Base-by-base conservation (phyloP, 768 basidiomycete species). In the Suillus fuscotomentosus region DNA sequence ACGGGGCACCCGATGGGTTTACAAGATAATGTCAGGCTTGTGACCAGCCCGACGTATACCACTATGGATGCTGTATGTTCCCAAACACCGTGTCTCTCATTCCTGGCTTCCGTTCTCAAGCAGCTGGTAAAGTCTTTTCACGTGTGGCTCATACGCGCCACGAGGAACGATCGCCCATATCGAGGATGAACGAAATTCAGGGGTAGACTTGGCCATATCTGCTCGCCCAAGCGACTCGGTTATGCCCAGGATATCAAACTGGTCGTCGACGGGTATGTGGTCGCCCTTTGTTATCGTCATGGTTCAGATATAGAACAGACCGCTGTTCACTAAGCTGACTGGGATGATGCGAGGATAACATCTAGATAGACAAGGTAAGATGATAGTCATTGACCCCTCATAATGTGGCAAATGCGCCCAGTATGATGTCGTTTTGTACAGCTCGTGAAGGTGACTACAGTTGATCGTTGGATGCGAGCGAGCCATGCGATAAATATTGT, bases 181-280 rank as follows among this genome's bases (percentile, higher is more conserved):
- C 20, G 6, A 38, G n/a, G n/a, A 22, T 14, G n/a, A 56, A 56
- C 7, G 36, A 56, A 38, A 17, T 22, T 55, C n/a, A n/a, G 54
- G 6, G 36, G 7, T 3, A 9, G 36, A 54, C 15, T 10, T 7
- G 20, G 53, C 53, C 27, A 53, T 17, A 54, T 54, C 17, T 36
- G 53, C 15, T 11, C 17, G 17, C 34, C 31, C 20, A 36, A 13
- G 17, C 34, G 3, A 36, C 31, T 36, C 20, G 34, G 11, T 36
- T 54, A 36, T 68, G 10, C 68, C 69, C 13, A 65, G 63, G 38
- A 76, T 68, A 24, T 70, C 60, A 47, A 69, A 60, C 8, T 67
- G 63, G 15, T 71, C 67, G 60, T 74, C 67, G 38, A 73, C 64
- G 27, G 75, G 64, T 27, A 71, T 65, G 53, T 76, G 71, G 66